Evolutionary conservation across 2,329 filamentous ascomycete genomes (phyloP).

Genomic region (Aspergillus fructus): DNA sequence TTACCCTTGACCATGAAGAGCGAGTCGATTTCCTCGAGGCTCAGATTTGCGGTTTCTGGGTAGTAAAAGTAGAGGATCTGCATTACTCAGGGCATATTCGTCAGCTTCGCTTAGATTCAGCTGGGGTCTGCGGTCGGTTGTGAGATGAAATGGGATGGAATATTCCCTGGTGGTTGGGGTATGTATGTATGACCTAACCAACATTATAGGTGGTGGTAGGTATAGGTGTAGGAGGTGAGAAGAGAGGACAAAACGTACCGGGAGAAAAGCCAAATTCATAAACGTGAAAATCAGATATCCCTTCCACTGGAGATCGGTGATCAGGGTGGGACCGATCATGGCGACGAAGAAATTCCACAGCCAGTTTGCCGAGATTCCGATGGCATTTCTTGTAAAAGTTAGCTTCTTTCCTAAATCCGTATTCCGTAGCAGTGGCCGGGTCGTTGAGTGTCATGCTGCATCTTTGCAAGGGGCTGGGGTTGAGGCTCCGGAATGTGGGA

Average conservation of each 20-base stretch:
- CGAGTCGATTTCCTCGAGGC: conserved; percentile 47
- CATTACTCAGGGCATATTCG: not conserved
- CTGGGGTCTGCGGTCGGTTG: not conserved
- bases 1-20: conserved; percentile 32
- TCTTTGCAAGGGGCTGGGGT: not conserved
- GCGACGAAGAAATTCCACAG: conserved; percentile 50
- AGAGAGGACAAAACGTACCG: conserved; percentile 26
- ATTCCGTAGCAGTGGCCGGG: not conserved
- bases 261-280: conserved; percentile 34
- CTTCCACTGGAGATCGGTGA: conserved; percentile 34
- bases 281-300: conserved; percentile 39
- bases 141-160: not conserved
- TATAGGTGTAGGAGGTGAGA: not conserved
- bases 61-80: conserved; percentile 48
- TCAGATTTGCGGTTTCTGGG: conserved; percentile 45
- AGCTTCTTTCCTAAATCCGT: conserved; percentile 1
- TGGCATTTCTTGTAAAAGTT: conserved; percentile 32
- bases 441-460: not conserved
- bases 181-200: not conserved
- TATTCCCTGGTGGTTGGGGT: not conserved
- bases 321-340: conserved; percentile 36
- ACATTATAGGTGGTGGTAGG: not conserved
- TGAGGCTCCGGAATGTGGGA: conserved; percentile 6
- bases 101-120: not conserved
- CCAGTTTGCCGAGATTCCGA: conserved; percentile 52